Percentiles rank a stretch among this genome's conserved stretches.
Conservation (phyloP, 148 eudicot species). For the Silene latifolia region DNA sequence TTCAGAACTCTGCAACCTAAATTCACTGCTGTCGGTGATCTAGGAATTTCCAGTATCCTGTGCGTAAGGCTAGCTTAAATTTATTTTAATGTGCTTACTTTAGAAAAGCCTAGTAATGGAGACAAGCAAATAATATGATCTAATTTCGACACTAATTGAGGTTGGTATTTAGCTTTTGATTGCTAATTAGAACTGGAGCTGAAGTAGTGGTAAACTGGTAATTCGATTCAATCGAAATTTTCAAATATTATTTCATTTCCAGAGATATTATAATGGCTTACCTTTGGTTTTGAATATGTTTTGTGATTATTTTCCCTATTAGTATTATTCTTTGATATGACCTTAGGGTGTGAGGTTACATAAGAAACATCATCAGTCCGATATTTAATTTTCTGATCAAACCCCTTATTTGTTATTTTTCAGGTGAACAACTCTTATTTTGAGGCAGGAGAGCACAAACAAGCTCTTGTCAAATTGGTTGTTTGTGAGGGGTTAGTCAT, state of each 20-base stretch:
- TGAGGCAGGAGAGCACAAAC: conserved; percentile 89
- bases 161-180: not conserved
- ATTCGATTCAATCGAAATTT: not conserved
- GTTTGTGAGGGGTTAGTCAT: conserved; percentile 66
- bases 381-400: not conserved
- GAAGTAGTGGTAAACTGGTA: no score
- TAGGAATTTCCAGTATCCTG: no score
- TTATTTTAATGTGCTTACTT: no score
- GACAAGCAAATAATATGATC: no score
- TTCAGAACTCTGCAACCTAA: no score
- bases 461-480: conserved; percentile 90
- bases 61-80: no score
- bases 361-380: not conserved
- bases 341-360: no score
- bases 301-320: not conserved
- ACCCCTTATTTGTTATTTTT: conserved; percentile 8
- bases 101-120: no score
- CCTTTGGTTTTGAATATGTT: not conserved
- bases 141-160: no score
- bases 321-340: no score
- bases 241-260: no score
- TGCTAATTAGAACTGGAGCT: not conserved
- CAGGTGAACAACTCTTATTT: conserved; percentile 83
- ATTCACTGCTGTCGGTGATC: no score
- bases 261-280: not conserved